Evolutionary conservation across 371 early-diverging fungal species (phyloP).

Genomic region (Apophysomyces trapeziformis): DNA sequence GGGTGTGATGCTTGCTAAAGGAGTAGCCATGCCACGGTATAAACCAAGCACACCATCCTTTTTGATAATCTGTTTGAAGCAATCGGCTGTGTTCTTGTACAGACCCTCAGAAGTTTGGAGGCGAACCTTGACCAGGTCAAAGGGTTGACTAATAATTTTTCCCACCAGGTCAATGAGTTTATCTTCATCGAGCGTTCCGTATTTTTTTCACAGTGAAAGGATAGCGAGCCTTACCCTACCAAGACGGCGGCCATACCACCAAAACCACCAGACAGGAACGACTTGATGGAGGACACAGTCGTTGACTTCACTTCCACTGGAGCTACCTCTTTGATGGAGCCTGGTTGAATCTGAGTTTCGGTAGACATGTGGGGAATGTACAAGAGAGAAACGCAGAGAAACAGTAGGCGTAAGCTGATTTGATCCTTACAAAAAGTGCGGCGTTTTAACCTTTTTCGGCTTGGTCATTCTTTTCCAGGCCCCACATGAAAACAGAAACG

Average conservation of each 20-base stretch:
- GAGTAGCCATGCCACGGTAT: conserved; percentile 95
- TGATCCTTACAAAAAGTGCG: conserved; percentile 1
- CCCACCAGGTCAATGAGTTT: not conserved
- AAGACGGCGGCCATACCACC: conserved; percentile 85
- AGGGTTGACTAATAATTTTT: conserved; percentile 63
- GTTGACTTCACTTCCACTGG: conserved; percentile 13
- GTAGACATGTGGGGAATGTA: conserved; percentile 3
- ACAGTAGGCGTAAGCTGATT: not conserved
- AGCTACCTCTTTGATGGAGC: not conserved
- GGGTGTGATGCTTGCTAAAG: conserved; percentile 92
- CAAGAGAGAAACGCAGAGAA: not conserved
- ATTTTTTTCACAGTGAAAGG: not conserved
- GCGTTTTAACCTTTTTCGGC: not conserved
- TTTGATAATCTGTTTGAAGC: conserved; percentile 86
- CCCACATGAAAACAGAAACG: not conserved
- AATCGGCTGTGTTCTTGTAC: conserved; percentile 89
- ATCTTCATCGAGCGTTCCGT: not conserved
- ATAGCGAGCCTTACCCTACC: conserved; percentile 54
- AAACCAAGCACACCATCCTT: conserved; percentile 90
- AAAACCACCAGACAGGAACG: conserved; percentile 95
- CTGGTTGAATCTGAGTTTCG: conserved; percentile 4
- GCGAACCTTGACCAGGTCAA: conserved; percentile 91
- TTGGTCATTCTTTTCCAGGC: not conserved
- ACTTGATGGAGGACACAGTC: conserved; percentile 71
- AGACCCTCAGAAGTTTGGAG: conserved; percentile 87